phyloP scores from a whole-genome alignment of 352 stramenopile species.

The Chrysophaeum taylorii region DNA sequence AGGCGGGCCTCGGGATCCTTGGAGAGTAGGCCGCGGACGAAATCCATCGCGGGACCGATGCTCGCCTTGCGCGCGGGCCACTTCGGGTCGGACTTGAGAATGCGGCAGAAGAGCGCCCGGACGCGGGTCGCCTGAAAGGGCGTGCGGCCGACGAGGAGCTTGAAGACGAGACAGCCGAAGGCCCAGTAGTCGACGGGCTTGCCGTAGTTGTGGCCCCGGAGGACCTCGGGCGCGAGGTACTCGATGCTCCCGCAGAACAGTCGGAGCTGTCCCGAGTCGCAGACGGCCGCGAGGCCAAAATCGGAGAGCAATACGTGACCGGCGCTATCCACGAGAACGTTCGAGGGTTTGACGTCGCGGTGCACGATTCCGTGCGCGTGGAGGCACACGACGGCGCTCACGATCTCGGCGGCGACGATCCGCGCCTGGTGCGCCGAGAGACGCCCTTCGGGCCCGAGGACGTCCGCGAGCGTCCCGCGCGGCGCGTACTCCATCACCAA shows the following conservation, averaged over 20 bases:
- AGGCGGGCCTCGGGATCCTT: conserved; percentile 21
- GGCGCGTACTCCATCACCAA: conserved; percentile 24
- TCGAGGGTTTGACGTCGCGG: conserved; percentile 79
- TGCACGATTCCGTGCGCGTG: conserved; percentile 81
- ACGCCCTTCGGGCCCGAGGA: conserved; percentile 27
- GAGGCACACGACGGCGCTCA: conserved; percentile 74
- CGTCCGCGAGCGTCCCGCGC: conserved; percentile 12
- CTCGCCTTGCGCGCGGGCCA: background rate
- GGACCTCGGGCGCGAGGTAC: conserved; percentile 73
- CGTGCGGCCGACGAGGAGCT: conserved; percentile 82
- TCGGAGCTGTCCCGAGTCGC: conserved; percentile 41
- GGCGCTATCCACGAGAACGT: conserved; percentile 80
- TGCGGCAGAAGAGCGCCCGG: conserved; percentile 6
- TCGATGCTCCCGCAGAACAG: conserved; percentile 82
- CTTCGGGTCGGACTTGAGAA: conserved; percentile 1
- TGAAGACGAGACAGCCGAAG: conserved; percentile 84
- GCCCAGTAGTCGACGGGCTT: conserved; percentile 92
- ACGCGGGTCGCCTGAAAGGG: conserved; percentile 51
- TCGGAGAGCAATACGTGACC: conserved; percentile 83
- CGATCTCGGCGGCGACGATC: conserved; percentile 63
- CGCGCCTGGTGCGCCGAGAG: conserved; percentile 44
- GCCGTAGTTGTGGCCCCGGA: conserved; percentile 57
- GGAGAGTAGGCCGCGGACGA: conserved; percentile 14
- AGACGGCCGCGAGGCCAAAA: conserved; percentile 75
- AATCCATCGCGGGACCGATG: background rate